These are phyloP conservation scores for Apophysomyces trapeziformis DNA, from an alignment of 371 early-diverging fungal genomes.

Conservation along the genomic window DNA sequence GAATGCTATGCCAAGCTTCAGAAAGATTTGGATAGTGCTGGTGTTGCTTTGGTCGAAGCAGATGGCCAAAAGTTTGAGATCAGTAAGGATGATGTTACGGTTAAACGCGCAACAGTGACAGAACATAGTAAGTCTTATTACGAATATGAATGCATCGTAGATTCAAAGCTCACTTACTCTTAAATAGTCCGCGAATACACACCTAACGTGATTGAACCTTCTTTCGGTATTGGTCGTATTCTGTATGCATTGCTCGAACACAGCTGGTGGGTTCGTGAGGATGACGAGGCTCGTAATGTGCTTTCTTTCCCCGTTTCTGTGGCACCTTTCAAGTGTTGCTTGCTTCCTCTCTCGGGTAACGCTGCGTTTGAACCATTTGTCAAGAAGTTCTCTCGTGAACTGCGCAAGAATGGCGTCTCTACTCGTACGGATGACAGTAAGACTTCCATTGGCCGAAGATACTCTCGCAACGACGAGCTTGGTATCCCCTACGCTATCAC, in stretches of 20 bases:
- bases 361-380: conserved; percentile 78
- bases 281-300: conserved; percentile 88
- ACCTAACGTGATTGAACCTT: conserved; percentile 99
- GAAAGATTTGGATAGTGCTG: conserved; percentile 58
- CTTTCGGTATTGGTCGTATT: conserved; percentile 99
- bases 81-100: conserved; percentile 73
- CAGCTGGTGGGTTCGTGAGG: conserved; percentile 91
- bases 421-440: conserved; percentile 90
- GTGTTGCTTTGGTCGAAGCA: conserved; percentile 54
- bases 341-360: conserved; percentile 89
- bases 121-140: conserved; percentile 67
- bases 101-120: conserved; percentile 76
- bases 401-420: conserved; percentile 56
- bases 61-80: conserved; percentile 79
- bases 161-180: background rate
- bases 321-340: conserved; percentile 94
- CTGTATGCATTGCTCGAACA: conserved; percentile 98
- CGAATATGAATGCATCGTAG: too few relatives aligned
- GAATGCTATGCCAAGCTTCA: conserved; percentile 63
- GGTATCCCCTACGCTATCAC: conserved; percentile 99
- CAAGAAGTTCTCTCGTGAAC: conserved; percentile 55
- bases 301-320: conserved; percentile 91
- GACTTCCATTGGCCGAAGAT: conserved; percentile 96
- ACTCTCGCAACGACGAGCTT: conserved; percentile 98
- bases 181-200: conserved; percentile 90